These are phyloP conservation scores for Sclerotinia trifoliorum DNA, from an alignment of 2,329 filamentous ascomycete genomes.

Conservation along the genomic window DNA sequence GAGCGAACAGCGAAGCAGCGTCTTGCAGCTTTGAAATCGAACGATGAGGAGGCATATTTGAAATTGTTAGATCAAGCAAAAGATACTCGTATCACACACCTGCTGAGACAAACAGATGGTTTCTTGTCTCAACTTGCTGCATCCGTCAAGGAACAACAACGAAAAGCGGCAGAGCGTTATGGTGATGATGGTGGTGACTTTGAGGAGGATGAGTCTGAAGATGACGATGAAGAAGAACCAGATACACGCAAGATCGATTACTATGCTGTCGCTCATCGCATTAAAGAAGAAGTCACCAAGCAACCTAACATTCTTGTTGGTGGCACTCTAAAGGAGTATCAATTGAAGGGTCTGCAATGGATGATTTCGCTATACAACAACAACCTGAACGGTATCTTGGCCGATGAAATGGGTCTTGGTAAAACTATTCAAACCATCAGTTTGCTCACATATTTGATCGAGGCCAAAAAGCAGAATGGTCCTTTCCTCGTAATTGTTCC, in stretches of 20 bases:
- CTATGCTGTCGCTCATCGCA: conserved; percentile 94
- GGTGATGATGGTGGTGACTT: conserved; percentile 58
- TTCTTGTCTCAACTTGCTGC: conserved; percentile 95
- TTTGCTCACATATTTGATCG: conserved; percentile 94
- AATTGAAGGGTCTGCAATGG: conserved; percentile 98
- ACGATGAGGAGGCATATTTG: conserved; percentile 98
- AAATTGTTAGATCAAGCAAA: conserved; percentile 98
- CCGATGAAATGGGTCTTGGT: conserved; percentile 99
- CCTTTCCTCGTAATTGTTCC: conserved; percentile 97
- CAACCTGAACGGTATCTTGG: conserved; percentile 97
- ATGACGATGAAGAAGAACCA: conserved; percentile 66
- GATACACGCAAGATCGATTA: conserved; percentile 89
- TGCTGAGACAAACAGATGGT: conserved; percentile 94
- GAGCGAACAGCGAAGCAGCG: conserved; percentile 98
- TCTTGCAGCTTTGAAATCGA: conserved; percentile 97
- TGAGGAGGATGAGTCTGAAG: conserved; percentile 58
- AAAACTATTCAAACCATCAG: conserved; percentile 99
- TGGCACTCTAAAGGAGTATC: conserved; percentile 93
- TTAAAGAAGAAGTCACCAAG: conserved; percentile 84
- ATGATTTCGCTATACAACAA: conserved; percentile 99
- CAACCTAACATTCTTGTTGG: conserved; percentile 88
- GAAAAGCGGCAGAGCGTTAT: conserved; percentile 75
- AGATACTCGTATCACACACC: conserved; percentile 97
- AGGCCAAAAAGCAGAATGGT: conserved; percentile 86
- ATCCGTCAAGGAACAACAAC: conserved; percentile 92